These are phyloP conservation scores for Rhizopus stolonifer DNA, from an alignment of 371 early-diverging fungal genomes.

Conservation along the genomic window DNA sequence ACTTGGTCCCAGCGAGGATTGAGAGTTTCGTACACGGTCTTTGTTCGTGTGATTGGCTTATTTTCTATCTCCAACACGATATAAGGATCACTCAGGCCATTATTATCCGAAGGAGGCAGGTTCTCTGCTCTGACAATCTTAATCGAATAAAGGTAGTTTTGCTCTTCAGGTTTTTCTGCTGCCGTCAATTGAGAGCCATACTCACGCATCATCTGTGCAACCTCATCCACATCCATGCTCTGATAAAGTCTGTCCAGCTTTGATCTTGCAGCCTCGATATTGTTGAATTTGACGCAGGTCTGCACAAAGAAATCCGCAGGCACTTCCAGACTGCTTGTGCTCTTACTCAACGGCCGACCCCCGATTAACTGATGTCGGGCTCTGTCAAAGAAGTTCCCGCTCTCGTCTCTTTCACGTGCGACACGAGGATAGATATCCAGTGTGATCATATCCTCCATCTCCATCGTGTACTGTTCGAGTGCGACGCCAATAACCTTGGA, in stretches of 20 bases:
- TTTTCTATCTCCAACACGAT: slow-evolving; percentile 66
- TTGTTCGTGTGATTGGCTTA: slow-evolving; percentile 58
- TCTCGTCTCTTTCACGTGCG: slow-evolving; percentile 17
- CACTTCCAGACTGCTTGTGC: slow-evolving; percentile 3
- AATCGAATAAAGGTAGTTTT: slow-evolving; percentile 53
- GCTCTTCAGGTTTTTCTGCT: slow-evolving; percentile 15
- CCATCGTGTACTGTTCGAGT: slow-evolving; percentile 51
- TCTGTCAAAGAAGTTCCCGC: slow-evolving; percentile 34
- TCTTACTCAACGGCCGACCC: slow-evolving; percentile 31
- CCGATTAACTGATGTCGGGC: slow-evolving; percentile 42
- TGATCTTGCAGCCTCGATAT: slow-evolving; percentile 65
- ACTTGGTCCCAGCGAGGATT: slow-evolving; percentile 94
- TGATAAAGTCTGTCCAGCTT: slow-evolving; percentile 63
- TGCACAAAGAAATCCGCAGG: slow-evolving; percentile 59
- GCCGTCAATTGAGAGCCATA: slow-evolving; percentile 22
- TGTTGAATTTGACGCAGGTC: slow-evolving; percentile 67
- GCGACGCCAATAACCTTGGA: slow-evolving; percentile 63
- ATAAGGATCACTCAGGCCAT: slow-evolving; percentile 70
- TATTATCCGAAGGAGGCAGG: slow-evolving; percentile 53
- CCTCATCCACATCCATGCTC: slow-evolving; percentile 66
- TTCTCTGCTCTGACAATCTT: slow-evolving; percentile 62
- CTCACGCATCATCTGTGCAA: slow-evolving; percentile 50
- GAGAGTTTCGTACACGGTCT: slow-evolving; percentile 67
- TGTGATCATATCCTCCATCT: slow-evolving; percentile 40
- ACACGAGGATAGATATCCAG: slow-evolving; percentile 36